Evolutionary conservation across 139 green algal species (phyloP).

Genomic region (Ettlia oleoabundans): DNA sequence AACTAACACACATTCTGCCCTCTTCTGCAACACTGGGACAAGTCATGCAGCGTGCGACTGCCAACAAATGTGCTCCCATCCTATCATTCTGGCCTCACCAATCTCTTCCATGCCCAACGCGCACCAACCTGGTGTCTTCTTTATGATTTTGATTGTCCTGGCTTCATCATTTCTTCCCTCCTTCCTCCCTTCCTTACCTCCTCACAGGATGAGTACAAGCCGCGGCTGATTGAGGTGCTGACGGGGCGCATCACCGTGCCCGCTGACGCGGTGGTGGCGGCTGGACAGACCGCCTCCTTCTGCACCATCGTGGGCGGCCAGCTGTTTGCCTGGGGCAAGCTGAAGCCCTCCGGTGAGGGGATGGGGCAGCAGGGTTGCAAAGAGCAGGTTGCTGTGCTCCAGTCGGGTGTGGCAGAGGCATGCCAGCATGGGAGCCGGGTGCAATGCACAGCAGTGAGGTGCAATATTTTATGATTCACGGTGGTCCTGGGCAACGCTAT

Average conservation of each 20-base stretch:
- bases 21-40: no score
- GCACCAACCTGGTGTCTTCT: no score
- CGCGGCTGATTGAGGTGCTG: slow-evolving; percentile 76
- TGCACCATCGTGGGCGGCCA: slow-evolving; percentile 76
- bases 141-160: no score
- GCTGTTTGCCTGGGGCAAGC: slow-evolving; percentile 93
- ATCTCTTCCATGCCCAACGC: no score
- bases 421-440: neutral
- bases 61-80: no score
- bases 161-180: neutral
- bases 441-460: neutral
- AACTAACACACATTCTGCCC: no score
- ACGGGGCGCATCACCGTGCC: slow-evolving; percentile 56
- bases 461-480: no score
- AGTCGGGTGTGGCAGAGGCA: neutral
- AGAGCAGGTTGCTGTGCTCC: neutral
- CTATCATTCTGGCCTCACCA: no score
- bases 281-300: slow-evolving; percentile 69
- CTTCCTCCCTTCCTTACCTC: neutral
- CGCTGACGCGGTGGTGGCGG: slow-evolving; percentile 44
- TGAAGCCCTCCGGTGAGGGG: slow-evolving; percentile 72
- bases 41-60: no score
- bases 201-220: slow-evolving; percentile 83
- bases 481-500: no score
- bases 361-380: neutral